Base-by-base conservation (phyloP, 2,329 filamentous ascomycete species). In the Dothistroma septosporum region DNA sequence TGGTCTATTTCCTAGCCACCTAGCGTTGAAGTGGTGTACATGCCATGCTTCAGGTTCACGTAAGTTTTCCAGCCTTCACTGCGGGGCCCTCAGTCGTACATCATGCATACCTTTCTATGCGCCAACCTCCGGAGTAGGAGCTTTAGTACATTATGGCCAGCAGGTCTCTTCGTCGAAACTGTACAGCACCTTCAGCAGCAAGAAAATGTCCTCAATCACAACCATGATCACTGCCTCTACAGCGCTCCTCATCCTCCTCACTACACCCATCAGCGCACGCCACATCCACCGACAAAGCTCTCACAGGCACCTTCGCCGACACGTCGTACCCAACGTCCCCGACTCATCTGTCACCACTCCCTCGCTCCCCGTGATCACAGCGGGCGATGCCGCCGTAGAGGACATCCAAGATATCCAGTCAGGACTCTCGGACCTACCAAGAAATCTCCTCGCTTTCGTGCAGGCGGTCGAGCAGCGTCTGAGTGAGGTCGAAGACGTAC, bases 341-440 rank as follows among this genome's bases (percentile, higher is more conserved):
- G 35, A 16, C 12, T 11, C 47, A 19, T 6, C 47, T 6, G 0
- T 19, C 9, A 3, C 47, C 6, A n/a, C 8, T 12, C 21, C 44
- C 9, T 48, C 47, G 3, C 21, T 32, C 2, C 10, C 47, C 4
- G 21, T 11, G 2, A 31, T 59, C 5, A 61, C 64, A 24, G 62
- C 62, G 7, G 66, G 61, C 31, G 44, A 66, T 32, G 61, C 54
- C 22, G 61, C 64, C 2, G 64, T 66, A 22, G 56, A 55, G 14
- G 64, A 68, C 32, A 65, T 68, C 3, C 50, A 62, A 21, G 55
- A 62, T 14, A 66, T 68, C 5, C 61, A 65, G 28, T 28, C 60
- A 21, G 60, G 66, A 0, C 58, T 68, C 1, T 61, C 54, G 1
- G 60, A 66, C 32, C 37, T 68, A 4, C 66, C 66, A 2, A 57